A percentile compares a stretch with the other conserved stretches of the same genome.
Evolutionary conservation across 768 basidiomycete species (phyloP).

Genomic region (Agrocybe praecox): DNA sequence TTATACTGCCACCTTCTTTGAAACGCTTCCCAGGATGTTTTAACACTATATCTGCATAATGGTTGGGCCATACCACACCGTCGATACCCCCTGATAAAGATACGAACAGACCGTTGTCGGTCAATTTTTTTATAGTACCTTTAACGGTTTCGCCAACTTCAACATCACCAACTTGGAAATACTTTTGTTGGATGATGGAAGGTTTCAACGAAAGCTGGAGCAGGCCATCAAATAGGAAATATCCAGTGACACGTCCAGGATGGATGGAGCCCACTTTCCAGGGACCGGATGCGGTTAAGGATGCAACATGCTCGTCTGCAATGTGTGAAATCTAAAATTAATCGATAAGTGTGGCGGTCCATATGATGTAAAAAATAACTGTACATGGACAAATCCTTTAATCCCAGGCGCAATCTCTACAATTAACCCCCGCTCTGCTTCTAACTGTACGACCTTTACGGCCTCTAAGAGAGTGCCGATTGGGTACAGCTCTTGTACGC

Average conservation of each 20-base stretch:
- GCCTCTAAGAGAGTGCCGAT: slow-evolving; percentile 73
- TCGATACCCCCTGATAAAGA: slow-evolving; percentile 87
- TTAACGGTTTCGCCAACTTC: slow-evolving; percentile 86
- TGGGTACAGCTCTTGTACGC: slow-evolving; percentile 62
- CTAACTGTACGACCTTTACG: slow-evolving; percentile 74
- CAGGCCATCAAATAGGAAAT: slow-evolving; percentile 83
- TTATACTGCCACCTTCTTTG: slow-evolving; percentile 79
- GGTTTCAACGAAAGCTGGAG: slow-evolving; percentile 86
- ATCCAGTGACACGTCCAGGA: slow-evolving; percentile 84
- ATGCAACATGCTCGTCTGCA: slow-evolving; percentile 87
- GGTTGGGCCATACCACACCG: slow-evolving; percentile 91
- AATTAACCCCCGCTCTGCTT: slow-evolving; percentile 81
- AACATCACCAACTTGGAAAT: slow-evolving; percentile 81
- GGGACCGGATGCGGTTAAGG: slow-evolving; percentile 74
- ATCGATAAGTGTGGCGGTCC: slow-evolving; percentile 1
- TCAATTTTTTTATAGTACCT: slow-evolving; percentile 85
- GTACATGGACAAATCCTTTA: slow-evolving; percentile 87
- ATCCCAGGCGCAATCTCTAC: slow-evolving; percentile 65
- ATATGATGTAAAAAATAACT: slow-evolving; percentile 1
- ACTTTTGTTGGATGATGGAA: slow-evolving; percentile 83
- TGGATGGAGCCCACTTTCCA: slow-evolving; percentile 84
- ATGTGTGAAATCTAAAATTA: slow-evolving; percentile 83
- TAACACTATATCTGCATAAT: slow-evolving; percentile 93
- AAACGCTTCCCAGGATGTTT: slow-evolving; percentile 94
- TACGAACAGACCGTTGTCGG: slow-evolving; percentile 81